Evolutionary conservation across 306 rosid species (phyloP).

Genomic region (Vigna reflexopilosa): DNA sequence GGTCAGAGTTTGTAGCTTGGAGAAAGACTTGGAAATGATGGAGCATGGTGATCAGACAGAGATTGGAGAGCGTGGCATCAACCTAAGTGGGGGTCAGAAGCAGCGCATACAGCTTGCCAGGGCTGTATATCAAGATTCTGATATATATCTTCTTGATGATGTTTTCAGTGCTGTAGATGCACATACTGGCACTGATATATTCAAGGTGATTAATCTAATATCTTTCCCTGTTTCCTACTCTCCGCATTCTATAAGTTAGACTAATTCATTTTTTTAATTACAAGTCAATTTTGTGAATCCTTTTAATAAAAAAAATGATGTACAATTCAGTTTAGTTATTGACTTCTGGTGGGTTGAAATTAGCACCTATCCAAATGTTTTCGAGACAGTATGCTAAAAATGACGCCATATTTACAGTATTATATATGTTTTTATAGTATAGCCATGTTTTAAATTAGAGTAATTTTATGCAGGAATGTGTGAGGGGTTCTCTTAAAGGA

Average conservation of each 20-base stretch:
- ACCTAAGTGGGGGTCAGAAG: slow-evolving; percentile 97
- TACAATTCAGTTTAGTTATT: background rate
- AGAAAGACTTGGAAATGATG: slow-evolving; percentile 95
- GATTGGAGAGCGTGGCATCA: slow-evolving; percentile 99
- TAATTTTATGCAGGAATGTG: slow-evolving; percentile 77
- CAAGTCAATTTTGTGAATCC: slow-evolving; percentile 27
- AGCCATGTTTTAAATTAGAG: background rate
- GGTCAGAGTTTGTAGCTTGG: slow-evolving; percentile 84
- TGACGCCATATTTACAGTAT: background rate
- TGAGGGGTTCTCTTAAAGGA: slow-evolving; percentile 77
- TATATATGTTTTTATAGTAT: background rate
- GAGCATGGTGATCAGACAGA: slow-evolving; percentile 93
- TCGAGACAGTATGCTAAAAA: background rate
- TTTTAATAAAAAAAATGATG: background rate
- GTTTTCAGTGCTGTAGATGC: slow-evolving; percentile 99
- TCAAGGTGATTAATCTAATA: slow-evolving; percentile 61
- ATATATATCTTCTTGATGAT: slow-evolving; percentile 92
- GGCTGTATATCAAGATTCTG: slow-evolving; percentile 90
- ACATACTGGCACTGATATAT: slow-evolving; percentile 93
- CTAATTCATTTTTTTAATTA: slow-evolving; percentile 1
- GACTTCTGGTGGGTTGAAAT: slow-evolving; percentile 3
- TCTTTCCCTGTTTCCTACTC: slow-evolving; percentile 11
- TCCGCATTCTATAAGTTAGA: background rate
- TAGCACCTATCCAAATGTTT: slow-evolving; percentile 14
- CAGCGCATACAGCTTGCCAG: slow-evolving; percentile 96